Conservation (phyloP, 169 alveolate species). For the Cryptosporidium viatorum region DNA sequence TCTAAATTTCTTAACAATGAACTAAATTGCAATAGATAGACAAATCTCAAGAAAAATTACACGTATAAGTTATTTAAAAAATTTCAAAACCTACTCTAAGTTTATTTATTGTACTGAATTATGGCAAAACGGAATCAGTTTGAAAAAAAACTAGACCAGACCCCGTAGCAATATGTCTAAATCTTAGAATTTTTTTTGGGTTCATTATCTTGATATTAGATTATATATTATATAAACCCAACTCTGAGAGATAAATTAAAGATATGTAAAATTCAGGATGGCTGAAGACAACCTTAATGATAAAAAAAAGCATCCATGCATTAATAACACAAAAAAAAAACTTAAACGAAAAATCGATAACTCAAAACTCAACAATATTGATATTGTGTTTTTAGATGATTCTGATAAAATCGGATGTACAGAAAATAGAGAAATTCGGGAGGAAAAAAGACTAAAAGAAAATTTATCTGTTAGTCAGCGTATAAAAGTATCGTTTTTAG, state of each 20-base stretch:
- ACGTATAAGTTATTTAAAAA: background rate
- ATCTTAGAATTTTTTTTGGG: background rate
- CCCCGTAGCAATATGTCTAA: background rate
- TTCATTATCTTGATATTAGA: background rate
- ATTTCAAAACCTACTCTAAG: background rate
- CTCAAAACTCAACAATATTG: background rate
- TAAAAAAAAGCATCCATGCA: background rate
- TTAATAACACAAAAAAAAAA: background rate
- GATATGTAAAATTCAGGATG: background rate
- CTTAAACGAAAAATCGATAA: background rate
- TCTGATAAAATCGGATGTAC: constrained; percentile 11
- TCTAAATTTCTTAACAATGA: background rate
- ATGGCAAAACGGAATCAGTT: background rate
- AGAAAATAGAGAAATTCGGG: constrained; percentile 15
- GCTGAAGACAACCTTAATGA: background rate
- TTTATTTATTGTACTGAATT: background rate
- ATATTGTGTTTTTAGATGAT: constrained; percentile 29
- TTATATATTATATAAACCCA: background rate
- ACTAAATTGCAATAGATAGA: background rate
- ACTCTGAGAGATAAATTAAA: background rate
- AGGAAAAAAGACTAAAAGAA: background rate
- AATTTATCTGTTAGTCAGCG: constrained; percentile 40
- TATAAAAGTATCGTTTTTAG: constrained; percentile 33
- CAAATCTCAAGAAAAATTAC: background rate
- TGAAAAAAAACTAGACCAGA: constrained; percentile 9